A percentile compares a stretch with the other conserved stretches of the same genome.
phyloP scores from a whole-genome alignment of 371 early-diverging fungal genomes.

The Capillidium heterosporum region DNA sequence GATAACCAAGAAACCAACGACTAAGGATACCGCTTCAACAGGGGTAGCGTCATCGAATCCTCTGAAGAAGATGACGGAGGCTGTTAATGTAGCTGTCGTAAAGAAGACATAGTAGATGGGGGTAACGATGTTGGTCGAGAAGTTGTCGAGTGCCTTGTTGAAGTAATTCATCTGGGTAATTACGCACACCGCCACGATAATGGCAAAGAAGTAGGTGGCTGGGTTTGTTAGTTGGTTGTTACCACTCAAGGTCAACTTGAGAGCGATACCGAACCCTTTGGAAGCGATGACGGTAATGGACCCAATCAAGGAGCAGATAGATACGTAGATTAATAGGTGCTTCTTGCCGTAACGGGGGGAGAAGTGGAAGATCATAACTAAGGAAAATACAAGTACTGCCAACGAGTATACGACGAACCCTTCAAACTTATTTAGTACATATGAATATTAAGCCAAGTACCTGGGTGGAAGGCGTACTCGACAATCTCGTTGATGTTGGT shows the following conservation, averaged over 20 bases:
- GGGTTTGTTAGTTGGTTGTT: slow-evolving; percentile 73
- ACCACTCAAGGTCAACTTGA: slow-evolving; percentile 77
- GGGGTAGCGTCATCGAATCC: slow-evolving; percentile 59
- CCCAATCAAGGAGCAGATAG: slow-evolving; percentile 77
- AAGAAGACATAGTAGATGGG: slow-evolving; percentile 88
- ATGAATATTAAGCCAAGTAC: slow-evolving; percentile 21
- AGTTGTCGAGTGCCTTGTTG: slow-evolving; percentile 82
- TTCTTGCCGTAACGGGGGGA: slow-evolving; percentile 60
- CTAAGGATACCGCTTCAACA: slow-evolving; percentile 59
- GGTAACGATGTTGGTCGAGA: slow-evolving; percentile 70
- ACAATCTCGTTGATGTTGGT: slow-evolving; percentile 60
- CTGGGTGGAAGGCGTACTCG: slow-evolving; percentile 39
- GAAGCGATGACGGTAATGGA: slow-evolving; percentile 78
- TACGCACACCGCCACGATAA: slow-evolving; percentile 62
- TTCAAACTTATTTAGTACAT: slow-evolving; percentile 10
- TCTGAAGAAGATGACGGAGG: slow-evolving; percentile 69
- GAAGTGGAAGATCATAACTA: slow-evolving; percentile 58
- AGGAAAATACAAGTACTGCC: slow-evolving; percentile 31
- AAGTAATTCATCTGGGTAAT: slow-evolving; percentile 91
- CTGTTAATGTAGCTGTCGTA: slow-evolving; percentile 77
- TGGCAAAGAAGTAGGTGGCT: slow-evolving; percentile 68
- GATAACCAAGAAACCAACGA: slow-evolving; percentile 76
- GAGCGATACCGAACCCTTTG: slow-evolving; percentile 79
- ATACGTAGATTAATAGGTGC: slow-evolving; percentile 66
- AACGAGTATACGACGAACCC: slow-evolving; percentile 64